Conservation (phyloP, 2,329 filamentous ascomycete species). For the Botrytis fragariae region DNA sequence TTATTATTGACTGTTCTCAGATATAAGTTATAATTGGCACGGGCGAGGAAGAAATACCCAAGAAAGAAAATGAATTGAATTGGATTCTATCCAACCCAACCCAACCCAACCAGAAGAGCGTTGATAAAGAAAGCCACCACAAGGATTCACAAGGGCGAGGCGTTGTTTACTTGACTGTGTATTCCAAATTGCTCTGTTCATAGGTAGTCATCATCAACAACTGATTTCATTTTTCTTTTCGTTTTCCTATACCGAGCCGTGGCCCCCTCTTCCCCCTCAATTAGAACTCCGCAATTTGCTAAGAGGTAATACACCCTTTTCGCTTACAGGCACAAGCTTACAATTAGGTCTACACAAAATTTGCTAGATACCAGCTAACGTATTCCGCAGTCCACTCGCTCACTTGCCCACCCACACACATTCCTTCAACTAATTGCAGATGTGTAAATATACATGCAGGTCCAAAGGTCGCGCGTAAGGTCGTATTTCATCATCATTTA, state of each 20-base stretch:
- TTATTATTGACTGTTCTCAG: background rate
- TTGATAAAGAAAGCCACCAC: background rate
- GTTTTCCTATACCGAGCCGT: background rate
- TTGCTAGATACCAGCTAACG: background rate
- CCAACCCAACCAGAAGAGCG: background rate
- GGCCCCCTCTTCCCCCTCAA: background rate
- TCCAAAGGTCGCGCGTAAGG: slow-evolving; percentile 4
- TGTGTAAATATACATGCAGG: background rate
- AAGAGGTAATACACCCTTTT: background rate
- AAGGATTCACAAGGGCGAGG: background rate
- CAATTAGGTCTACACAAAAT: background rate
- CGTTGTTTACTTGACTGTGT: background rate
- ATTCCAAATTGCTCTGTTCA: background rate
- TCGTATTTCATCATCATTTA: background rate
- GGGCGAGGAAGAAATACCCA: background rate
- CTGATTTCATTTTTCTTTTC: background rate
- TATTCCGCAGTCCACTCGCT: background rate
- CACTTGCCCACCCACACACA: background rate
- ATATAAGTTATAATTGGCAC: background rate
- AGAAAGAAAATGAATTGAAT: background rate
- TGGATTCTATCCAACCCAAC: background rate
- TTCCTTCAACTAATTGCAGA: background rate
- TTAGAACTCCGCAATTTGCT: background rate
- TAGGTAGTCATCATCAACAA: background rate
- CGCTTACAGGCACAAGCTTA: background rate